Evolutionary conservation across 306 rosid genomes (phyloP).

Genomic region (Acacia melanoxylon): DNA sequence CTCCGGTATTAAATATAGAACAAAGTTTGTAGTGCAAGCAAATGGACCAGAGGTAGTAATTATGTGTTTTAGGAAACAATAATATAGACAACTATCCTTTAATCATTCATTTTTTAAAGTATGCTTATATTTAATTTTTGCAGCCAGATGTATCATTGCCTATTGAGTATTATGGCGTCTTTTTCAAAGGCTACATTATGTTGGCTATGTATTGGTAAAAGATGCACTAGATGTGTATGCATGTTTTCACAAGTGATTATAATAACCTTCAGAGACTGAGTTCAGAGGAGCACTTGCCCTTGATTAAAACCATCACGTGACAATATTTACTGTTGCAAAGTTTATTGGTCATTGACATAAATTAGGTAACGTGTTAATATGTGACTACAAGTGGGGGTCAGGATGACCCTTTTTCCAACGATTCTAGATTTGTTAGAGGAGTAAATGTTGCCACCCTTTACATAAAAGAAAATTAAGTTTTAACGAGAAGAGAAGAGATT

Average conservation of each 20-base stretch:
- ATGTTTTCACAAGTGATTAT: neutral
- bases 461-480: neutral
- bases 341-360: neutral
- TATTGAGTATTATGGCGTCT: no score
- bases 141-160: no score
- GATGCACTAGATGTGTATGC: neutral
- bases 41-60: no score
- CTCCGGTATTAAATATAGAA: no score
- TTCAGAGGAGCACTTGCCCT: neutral
- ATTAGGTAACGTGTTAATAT: neutral
- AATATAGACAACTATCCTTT: slow-evolving; percentile 12
- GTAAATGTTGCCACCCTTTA: neutral
- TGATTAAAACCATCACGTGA: neutral
- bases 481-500: neutral
- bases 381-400: neutral
- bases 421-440: neutral
- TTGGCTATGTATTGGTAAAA: no score
- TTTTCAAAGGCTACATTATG: no score
- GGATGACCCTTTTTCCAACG: neutral
- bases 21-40: no score
- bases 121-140: no score
- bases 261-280: neutral
- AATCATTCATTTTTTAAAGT: slow-evolving; percentile 2
- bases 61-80: slow-evolving; percentile 12
- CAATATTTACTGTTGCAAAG: neutral